Evolutionary conservation across 1,284 basidiomycete genomes (phyloP), one percentile per base, ranked within the genome.

Genomic region (Hemileia vastatrix): DNA sequence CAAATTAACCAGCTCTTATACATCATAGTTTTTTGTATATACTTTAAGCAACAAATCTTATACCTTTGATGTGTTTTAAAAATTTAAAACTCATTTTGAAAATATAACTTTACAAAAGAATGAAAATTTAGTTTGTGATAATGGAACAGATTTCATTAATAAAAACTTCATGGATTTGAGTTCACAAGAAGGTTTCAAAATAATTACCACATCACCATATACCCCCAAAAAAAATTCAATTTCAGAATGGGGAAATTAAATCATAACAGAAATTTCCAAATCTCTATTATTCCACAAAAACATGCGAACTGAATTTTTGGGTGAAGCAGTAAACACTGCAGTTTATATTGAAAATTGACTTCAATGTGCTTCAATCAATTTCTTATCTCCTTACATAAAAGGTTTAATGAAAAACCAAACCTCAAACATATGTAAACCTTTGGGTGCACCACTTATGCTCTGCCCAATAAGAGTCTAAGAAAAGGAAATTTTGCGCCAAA

Each of bases 61-160:
- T n/a, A n/a, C n/a, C n/a, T n/a, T n/a, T n/a, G n/a, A n/a, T n/a
- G n/a, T n/a, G n/a, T n/a, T n/a, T n/a, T n/a, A n/a, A n/a, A n/a
- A n/a, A n/a, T n/a, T n/a, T n/a, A n/a, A n/a, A n/a, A n/a, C n/a
- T n/a, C n/a, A n/a, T n/a, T n/a, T n/a, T n/a, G n/a, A n/a, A n/a
- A n/a, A n/a, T n/a, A n/a, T n/a, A n/a, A n/a, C n/a, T n/a, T n/a
- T n/a, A n/a, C n/a, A n/a, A n/a, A n/a, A n/a, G n/a, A n/a, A n/a
- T n/a, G n/a, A n/a, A n/a, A n/a, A n/a, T n/a, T n/a, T 60, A 27
- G 49, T 61, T 0, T 54, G 43, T 9, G 31, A 61, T 24, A 61
- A 61, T 32, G 58, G 58, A 15, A 31, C 51, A 13, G 52, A 54
- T 36, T 61, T 54, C 23, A 19, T 24, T n/a, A 54, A 45, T 33